Evolutionary conservation across 345 rosid species (phyloP), one percentile per base, ranked within the genome.

Genomic region (Eucalyptus sp.): DNA sequence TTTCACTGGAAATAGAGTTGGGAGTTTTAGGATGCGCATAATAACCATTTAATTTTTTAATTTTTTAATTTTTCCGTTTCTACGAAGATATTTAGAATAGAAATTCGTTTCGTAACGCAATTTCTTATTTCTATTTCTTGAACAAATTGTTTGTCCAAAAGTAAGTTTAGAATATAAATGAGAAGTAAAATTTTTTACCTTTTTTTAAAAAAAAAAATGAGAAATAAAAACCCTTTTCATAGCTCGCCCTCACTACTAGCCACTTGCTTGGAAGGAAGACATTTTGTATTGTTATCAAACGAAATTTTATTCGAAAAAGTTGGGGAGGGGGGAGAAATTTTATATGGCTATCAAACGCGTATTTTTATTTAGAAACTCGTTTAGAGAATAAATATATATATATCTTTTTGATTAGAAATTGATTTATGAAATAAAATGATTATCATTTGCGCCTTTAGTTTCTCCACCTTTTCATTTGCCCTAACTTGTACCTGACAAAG

Each of bases 171-270:
- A 62, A 62, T 14, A 62, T 1, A 62, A 62, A 29, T 62, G 8
- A 62, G 7, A 62, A 29, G 33, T 8, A 52, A 18, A 18, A 1
- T 52, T 18, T 52, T 52, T 7, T 52, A 7, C 1, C 3, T 52
- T 51, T 52, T 18, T 52, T 29, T 3, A n/a, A n/a, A 27, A 14
- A 6, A 27, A 12, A 27, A 27, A 60, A 27, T 3, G 0, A 27
- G 0, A 60, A 60, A 60, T 60, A 60, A 60, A 6, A 27, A 60
- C 1, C 27, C 4, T 60, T 60, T 8, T 60, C 0, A 27, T 12
- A 11, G 7, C 7, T 27, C 2, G 2, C 4, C 4, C 10, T 18
- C 0, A 0, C 4, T 52, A 18, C 10, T 52, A 18, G 24, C 24
- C 10, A 52, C 24, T 18, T 18, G 58, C 25, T 52, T 52, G 58